Conservation (phyloP, 176 grass and related monocot genomes). For the Musa schizocarpa region DNA sequence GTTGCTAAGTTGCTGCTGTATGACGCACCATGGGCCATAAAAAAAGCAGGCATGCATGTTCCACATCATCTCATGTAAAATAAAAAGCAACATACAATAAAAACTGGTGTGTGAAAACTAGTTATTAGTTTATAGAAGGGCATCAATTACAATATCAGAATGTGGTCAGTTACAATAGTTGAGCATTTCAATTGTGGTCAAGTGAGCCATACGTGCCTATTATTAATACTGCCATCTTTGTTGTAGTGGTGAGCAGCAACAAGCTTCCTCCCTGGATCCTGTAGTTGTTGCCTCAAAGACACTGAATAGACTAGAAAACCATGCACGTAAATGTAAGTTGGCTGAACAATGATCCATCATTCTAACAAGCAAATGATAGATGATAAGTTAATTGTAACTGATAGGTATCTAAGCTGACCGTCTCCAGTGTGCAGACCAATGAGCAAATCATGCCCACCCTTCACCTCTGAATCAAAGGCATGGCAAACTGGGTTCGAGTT, state of each 20-base stretch:
- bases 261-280: slow-evolving; percentile 82
- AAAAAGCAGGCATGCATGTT: not conserved
- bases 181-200: not conserved
- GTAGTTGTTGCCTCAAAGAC: slow-evolving; percentile 93
- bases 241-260: slow-evolving; percentile 83
- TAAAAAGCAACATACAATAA: not conserved
- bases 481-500: slow-evolving; percentile 70
- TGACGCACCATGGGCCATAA: not conserved
- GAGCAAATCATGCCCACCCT: slow-evolving; percentile 83
- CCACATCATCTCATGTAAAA: not conserved
- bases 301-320: slow-evolving; percentile 67
- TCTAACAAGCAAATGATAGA: not conserved
- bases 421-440: slow-evolving; percentile 80
- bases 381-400: not conserved
- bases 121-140: not conserved
- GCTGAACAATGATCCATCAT: slow-evolving; percentile 1
- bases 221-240: slow-evolving; percentile 72
- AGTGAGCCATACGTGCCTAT: slow-evolving; percentile 50
- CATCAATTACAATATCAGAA: not conserved
- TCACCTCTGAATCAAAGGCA: slow-evolving; percentile 84
- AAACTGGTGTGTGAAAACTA: not conserved
- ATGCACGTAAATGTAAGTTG: slow-evolving; percentile 15
- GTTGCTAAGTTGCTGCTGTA: not conserved
- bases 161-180: not conserved
- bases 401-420: slow-evolving; percentile 30